Base-by-base conservation (phyloP, 2,329 filamentous ascomycete species). In the Neopestalotiopsis sp. region DNA sequence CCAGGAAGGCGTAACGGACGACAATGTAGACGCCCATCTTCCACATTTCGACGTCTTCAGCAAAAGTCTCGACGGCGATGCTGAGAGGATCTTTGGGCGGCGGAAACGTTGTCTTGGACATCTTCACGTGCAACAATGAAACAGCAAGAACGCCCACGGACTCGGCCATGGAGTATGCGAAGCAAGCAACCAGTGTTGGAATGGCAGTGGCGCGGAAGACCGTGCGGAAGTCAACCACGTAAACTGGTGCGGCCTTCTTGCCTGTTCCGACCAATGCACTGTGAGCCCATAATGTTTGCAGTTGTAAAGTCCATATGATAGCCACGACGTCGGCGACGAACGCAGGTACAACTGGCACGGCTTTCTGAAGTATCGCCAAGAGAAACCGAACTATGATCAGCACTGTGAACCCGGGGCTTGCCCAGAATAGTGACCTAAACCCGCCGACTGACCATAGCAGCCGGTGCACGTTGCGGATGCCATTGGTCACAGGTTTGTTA, bases 201-300 rank as follows among this genome's bases (percentile, higher is more conserved):
- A 89, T 78, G 70, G 88, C 90, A 70, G 94, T 90, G 69, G 91
- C 89, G 75, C 88, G 86, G 81, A 91, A 90, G 66, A 88, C 84
- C 75, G 83, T 84, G 69, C 84, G 82, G 76, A 89, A 87, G 56
- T 88, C 79, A 10, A 91, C 90, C 67, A 97, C 84, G 69, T 93
- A 91, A 73, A 84, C 82, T 80, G 86, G 91, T 84, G 91, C 93
- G 73, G 82, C 81, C 76, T 87, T 85, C 40, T 83, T 75, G 66
- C 86, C 90, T 1, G 89, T 88, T 68, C 89, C 85, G 1, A 92
- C 90, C 75, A 97, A 93, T 76, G 96, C 88, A 74, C 92, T 90
- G 79, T 97, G 94, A 4, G 94, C 92, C 94, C 94, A 97, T 65
- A 88, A 86, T 73, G 94, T 87, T 77, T 88, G 86, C 69, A 95